Evolutionary conservation across 2,329 filamentous ascomycete species (phyloP).

Genomic region (Ascomycota sp.): DNA sequence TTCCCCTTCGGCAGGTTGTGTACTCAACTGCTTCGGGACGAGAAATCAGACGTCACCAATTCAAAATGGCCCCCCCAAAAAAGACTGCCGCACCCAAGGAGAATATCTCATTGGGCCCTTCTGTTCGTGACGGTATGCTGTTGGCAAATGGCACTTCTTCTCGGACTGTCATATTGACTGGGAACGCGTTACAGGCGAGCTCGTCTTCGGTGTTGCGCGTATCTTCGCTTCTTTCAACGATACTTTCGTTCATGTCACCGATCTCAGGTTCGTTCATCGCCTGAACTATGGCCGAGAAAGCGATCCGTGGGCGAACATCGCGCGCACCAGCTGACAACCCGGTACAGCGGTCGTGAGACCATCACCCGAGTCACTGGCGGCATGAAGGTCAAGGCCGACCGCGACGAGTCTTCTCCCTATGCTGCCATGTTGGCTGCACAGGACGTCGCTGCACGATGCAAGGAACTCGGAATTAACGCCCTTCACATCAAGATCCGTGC

Average conservation of each 20-base stretch:
- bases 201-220: slow-evolving; percentile 92
- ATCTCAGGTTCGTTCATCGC: slow-evolving; percentile 54
- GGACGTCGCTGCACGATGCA: slow-evolving; percentile 76
- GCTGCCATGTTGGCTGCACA: slow-evolving; percentile 99
- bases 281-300: no score
- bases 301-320: no score
- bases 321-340: slow-evolving; percentile 1
- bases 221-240: slow-evolving; percentile 90
- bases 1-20: slow-evolving; percentile 6
- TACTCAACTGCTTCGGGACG: slow-evolving; percentile 14
- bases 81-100: slow-evolving; percentile 71
- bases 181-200: slow-evolving; percentile 43
- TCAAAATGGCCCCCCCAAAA: slow-evolving; percentile 72
- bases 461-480: slow-evolving; percentile 57
- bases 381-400: slow-evolving; percentile 99
- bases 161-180: background rate
- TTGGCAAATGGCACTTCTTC: background rate
- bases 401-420: slow-evolving; percentile 99
- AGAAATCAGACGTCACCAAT: slow-evolving; percentile 14
- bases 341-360: slow-evolving; percentile 87
- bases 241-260: slow-evolving; percentile 95
- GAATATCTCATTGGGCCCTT: slow-evolving; percentile 95
- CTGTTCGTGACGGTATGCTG: slow-evolving; percentile 73
- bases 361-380: slow-evolving; percentile 99
- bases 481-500: slow-evolving; percentile 99